Percentiles rank a stretch among this genome's conserved stretches.
phyloP scores from a whole-genome alignment of 2,329 filamentous ascomycete genomes.

The Fusarium ambrosium region DNA sequence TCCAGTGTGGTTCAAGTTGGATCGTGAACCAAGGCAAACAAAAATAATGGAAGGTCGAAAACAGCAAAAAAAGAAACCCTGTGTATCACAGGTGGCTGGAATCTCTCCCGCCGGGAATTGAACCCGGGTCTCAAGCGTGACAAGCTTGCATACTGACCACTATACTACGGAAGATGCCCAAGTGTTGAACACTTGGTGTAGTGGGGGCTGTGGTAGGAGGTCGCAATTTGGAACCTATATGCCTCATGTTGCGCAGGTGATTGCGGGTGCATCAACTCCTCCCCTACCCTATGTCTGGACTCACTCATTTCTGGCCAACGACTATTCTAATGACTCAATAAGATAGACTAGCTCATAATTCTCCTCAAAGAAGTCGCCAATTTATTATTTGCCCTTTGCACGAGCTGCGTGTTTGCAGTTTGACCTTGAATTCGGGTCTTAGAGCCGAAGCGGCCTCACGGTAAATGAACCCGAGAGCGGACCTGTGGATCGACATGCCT shows the following conservation, averaged over 20 bases:
- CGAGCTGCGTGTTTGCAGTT: accelerated
- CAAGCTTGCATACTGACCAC: conserved; percentile 25
- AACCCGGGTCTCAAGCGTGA: conserved; percentile 25
- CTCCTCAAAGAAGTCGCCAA: neutral
- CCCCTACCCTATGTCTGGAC: neutral
- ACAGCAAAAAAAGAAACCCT: neutral
- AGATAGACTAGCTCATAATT: neutral
- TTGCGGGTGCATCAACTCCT: neutral
- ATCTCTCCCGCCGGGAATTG: conserved; percentile 27
- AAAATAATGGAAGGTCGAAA: neutral
- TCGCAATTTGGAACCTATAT: neutral
- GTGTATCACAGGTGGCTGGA: conserved; percentile 16
- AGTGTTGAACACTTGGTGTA: conserved; percentile 12
- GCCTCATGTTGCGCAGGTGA: accelerated
- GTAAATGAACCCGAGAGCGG: neutral
- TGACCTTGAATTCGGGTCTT: neutral
- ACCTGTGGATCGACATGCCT: too few relatives aligned
- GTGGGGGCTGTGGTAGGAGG: neutral
- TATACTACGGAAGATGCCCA: conserved; percentile 22
- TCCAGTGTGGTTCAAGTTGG: too few relatives aligned
- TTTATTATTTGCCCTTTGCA: neutral
- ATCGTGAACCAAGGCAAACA: too few relatives aligned
- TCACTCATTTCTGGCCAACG: neutral
- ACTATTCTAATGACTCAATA: neutral
- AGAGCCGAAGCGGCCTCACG: neutral